Percentiles rank a stretch among this genome's conserved stretches.
Evolutionary conservation across 2,329 filamentous ascomycete species (phyloP).

Genomic region (Paramyrothecium roridum): DNA sequence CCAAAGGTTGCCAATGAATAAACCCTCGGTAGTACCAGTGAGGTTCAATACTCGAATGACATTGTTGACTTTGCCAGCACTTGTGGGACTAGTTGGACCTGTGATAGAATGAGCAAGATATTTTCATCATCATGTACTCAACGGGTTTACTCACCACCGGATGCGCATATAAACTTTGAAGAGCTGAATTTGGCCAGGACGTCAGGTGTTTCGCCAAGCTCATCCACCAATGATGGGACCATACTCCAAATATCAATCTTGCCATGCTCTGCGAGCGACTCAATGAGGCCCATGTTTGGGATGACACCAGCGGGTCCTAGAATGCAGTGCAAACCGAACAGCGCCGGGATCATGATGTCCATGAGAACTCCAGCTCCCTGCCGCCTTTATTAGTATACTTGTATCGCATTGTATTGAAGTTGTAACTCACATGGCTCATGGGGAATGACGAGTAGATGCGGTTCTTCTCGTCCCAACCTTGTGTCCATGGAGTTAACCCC

Average conservation of each 20-base stretch:
- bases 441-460: slow-evolving; percentile 31
- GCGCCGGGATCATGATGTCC: slow-evolving; percentile 32
- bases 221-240: slow-evolving; percentile 31
- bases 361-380: slow-evolving; percentile 38
- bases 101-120: neutral
- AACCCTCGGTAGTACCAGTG: slow-evolving; percentile 28
- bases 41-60: slow-evolving; percentile 28
- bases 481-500: slow-evolving; percentile 22
- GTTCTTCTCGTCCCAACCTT: slow-evolving; percentile 22
- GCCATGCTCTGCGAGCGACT: slow-evolving; percentile 24
- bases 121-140: neutral
- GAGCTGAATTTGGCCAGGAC: slow-evolving; percentile 24
- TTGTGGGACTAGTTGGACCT: slow-evolving; percentile 23
- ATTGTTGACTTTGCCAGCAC: slow-evolving; percentile 24
- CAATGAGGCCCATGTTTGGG: slow-evolving; percentile 31
- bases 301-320: slow-evolving; percentile 29
- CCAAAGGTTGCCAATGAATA: slow-evolving; percentile 28
- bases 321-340: slow-evolving; percentile 31
- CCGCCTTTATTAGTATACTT: neutral
- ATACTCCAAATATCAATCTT: slow-evolving; percentile 36
- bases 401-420: neutral
- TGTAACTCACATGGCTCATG: slow-evolving; percentile 26
- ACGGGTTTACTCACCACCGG: slow-evolving; percentile 18
- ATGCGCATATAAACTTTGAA: slow-evolving; percentile 32
- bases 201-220: slow-evolving; percentile 25